Evolutionary conservation across 83 land plant species (phyloP).

Genomic region (Picea abies): DNA sequence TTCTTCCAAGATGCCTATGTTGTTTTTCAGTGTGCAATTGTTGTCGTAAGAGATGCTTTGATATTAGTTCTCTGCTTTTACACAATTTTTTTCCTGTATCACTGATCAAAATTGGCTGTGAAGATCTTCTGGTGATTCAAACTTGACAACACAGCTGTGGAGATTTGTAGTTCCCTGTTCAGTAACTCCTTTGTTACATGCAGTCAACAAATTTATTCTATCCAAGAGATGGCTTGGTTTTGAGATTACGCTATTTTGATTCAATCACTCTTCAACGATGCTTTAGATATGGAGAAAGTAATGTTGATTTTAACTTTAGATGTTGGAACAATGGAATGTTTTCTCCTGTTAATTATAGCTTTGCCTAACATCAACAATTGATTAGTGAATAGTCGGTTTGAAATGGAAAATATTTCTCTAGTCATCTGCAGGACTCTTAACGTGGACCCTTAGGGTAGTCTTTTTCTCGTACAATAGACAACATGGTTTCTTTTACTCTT

Average conservation of each 20-base stretch:
- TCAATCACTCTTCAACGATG: background rate
- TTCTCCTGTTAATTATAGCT: background rate
- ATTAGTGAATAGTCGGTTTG: background rate
- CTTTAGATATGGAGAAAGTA: background rate
- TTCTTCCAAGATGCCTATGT: background rate
- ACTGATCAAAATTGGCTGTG: background rate
- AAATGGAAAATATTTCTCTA: background rate
- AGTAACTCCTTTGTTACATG: background rate
- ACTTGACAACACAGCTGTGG: background rate
- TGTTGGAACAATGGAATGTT: background rate
- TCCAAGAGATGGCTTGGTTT: background rate
- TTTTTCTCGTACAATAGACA: background rate
- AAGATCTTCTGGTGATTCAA: background rate
- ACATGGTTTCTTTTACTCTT: no score
- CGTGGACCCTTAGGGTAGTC: background rate
- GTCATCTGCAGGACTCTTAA: background rate
- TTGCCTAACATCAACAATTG: background rate
- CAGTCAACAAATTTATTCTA: background rate
- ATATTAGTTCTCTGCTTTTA: background rate
- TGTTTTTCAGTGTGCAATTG: background rate
- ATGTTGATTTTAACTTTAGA: no score
- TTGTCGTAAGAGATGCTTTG: background rate
- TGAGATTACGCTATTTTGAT: background rate
- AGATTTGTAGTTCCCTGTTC: background rate
- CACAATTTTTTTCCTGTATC: background rate